These are phyloP conservation scores for Myrica gale DNA, from an alignment of 306 rosid genomes.

Conservation along the genomic window DNA sequence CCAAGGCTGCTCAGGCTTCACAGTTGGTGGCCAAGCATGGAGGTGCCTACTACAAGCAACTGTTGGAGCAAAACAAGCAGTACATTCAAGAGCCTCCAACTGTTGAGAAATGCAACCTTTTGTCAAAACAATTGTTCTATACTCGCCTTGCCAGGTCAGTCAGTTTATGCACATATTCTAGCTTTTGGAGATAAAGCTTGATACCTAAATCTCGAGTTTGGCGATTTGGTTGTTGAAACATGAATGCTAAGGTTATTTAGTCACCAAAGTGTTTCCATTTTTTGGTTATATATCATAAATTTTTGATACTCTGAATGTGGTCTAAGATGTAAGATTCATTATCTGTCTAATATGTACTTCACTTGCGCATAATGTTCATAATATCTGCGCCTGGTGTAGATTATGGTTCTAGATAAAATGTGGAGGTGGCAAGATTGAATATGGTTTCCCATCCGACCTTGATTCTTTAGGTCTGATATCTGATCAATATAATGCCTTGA, in stretches of 20 bases:
- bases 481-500: neutral
- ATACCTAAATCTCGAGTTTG: neutral
- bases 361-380: neutral
- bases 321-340: neutral
- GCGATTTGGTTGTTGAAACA: neutral
- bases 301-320: neutral
- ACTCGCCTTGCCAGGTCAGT: conserved; percentile 41
- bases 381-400: neutral
- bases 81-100: conserved; percentile 38
- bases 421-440: neutral
- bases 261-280: neutral
- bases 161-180: neutral
- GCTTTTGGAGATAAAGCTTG: neutral
- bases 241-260: neutral
- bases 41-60: conserved; percentile 31
- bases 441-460: neutral
- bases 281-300: neutral
- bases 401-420: neutral
- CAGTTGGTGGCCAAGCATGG: conserved; percentile 34
- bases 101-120: conserved; percentile 34
- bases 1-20: conserved; percentile 36
- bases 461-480: neutral
- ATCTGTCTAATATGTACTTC: neutral
- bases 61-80: conserved; percentile 38
- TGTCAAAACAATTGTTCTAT: conserved; percentile 32